phyloP scores from a whole-genome alignment of 805 yeast genomes.

The Scheffersomyces amazonensis region DNA sequence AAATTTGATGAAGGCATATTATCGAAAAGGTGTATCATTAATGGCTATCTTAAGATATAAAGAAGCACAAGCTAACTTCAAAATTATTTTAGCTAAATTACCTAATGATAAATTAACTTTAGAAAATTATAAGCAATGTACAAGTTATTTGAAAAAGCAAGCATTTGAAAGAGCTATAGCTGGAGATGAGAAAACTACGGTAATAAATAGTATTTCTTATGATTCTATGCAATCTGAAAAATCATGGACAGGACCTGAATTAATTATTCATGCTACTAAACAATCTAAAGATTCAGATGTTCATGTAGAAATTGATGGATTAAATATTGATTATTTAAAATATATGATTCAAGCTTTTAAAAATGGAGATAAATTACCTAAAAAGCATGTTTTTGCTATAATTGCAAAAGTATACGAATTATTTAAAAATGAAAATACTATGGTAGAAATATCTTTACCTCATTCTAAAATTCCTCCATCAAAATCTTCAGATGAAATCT shows the following conservation, averaged over 20 bases:
- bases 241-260: constrained; percentile 56
- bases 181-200: constrained; percentile 56
- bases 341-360: constrained; percentile 70
- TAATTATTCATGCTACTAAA: constrained; percentile 40
- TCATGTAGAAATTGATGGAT: constrained; percentile 31
- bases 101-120: constrained; percentile 72
- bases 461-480: constrained; percentile 20
- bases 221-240: constrained; percentile 49
- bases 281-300: constrained; percentile 14
- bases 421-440: constrained; percentile 63
- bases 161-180: constrained; percentile 88
- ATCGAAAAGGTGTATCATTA: constrained; percentile 80
- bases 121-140: constrained; percentile 60
- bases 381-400: constrained; percentile 78
- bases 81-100: constrained; percentile 53
- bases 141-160: constrained; percentile 60
- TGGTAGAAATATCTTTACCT: constrained; percentile 63
- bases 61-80: constrained; percentile 70
- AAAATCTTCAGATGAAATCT: constrained; percentile 17
- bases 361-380: constrained; percentile 71
- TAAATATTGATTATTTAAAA: constrained; percentile 55
- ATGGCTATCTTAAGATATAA: constrained; percentile 74
- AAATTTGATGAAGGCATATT: constrained; percentile 72
- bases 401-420: constrained; percentile 67
- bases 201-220: constrained; percentile 47